Evolutionary conservation across 495 filamentous ascomycete genomes (phyloP), one percentile per base, ranked within the genome.

Genomic region (Cenococcum geophilum): DNA sequence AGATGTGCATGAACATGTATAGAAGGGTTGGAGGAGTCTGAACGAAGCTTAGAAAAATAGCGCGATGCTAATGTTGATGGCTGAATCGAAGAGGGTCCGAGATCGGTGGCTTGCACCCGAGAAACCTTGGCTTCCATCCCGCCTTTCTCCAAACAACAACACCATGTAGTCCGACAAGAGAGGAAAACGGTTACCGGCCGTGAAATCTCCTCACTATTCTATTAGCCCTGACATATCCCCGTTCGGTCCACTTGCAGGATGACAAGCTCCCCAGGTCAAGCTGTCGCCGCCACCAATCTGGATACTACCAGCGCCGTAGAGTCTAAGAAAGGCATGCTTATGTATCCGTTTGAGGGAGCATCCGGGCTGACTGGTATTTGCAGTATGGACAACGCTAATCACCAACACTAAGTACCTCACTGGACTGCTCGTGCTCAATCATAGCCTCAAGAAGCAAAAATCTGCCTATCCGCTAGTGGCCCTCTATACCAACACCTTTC

Each of bases 331-430:
- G 70, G 70, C 65, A 54, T n/a, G 53, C 18, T 23, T 42, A 50
- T 20, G 4, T 14, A 8, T 6, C 16, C 6, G 22, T 32, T 18
- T 21, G 22, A 37, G 5, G n/a, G 18, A 16, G 40, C 40, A 45
- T 45, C 40, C 11, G 11, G n/a, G 23, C 48, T 54, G 32, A 57
- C 43, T 47, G 10, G 0, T 47, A 21, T 10, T n/a, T 21, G 22
- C 54, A 85, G 84, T 89, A 59, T 92, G 88, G 87, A 86, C 86
- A n/a, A 84, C 82, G 12, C 80, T 92, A 47, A 86, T 92, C 57
- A 91, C 88, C 37, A 91, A 89, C 68, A 84, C 79, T 9, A 77
- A 77, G 35, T 92, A 91, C 71, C 83, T 91, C 59, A 76, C 82
- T 11, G 88, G 88, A 36, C 82, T 91, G 22, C 76, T 91, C 9